Base-by-base conservation (phyloP, 2,329 filamentous ascomycete genomes). In the Ceratocystis lukuohia region DNA sequence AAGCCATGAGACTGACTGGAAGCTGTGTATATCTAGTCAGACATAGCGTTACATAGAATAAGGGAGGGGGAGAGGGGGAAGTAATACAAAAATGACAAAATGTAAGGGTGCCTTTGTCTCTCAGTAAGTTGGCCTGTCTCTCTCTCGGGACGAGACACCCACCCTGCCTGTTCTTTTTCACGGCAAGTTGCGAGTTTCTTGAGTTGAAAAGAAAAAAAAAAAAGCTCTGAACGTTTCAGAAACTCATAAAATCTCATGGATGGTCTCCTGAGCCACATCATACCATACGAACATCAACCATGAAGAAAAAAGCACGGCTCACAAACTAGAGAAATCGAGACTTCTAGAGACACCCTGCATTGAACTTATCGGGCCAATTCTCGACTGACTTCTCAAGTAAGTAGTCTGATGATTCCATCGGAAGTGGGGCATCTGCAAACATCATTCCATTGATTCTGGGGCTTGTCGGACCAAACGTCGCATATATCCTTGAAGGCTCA, bases 351-450 rank as follows among this genome's bases (percentile, higher is more conserved):
- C 53, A 57, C 53, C 53, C 53, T 57, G 53, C 53, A 57, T 57
- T 57, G 53, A 57, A 57, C 53, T 57, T 57, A 28, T 30, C 53
- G 30, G 56, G 56, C 28, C 28, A 33, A 59, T 59, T 59, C 28
- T 59, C 28, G 56, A 59, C 56, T n/a, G 28, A 59, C 56, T 59
- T 59, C 56, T 33, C 28, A 33, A 37, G 17, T 2, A 59, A 37
- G 56, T 59, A 59, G 56, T 59, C 56, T 59, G 56, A 59, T 59
- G 56, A 59, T 59, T 59, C 56, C 56, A 37, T 59, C 6, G 17
- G 28, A 25, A 59, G 56, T 59, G 56, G 56, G 20, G 62, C 62
- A 67, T 67, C 61, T 67, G 66, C 66, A 67, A 53, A 61, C 48
- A 67, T 67, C 66, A 67, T 44, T 65, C 62, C 53, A 67, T 65